Evolutionary conservation across 2,329 filamentous ascomycete genomes (phyloP).

Genomic region (Falciphora oryzae): DNA sequence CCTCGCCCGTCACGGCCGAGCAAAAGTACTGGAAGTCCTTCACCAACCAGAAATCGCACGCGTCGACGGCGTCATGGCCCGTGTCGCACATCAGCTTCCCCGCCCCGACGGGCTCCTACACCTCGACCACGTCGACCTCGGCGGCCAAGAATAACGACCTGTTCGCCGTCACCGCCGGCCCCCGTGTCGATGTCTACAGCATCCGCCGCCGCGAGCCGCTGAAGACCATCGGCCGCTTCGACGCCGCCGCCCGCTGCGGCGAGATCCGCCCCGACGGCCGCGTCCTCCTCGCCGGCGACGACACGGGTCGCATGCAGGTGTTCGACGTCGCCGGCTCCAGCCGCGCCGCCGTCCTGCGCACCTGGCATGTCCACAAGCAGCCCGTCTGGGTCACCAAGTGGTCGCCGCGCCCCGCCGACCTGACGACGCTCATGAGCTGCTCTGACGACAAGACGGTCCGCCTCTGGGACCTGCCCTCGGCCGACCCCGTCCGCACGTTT

Average conservation of each 20-base stretch:
- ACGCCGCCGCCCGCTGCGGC: conserved; percentile 83
- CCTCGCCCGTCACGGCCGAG: conserved; percentile 79
- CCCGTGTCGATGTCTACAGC: conserved; percentile 89
- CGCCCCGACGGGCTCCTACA: conserved; percentile 29
- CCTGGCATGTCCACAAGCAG: conserved; percentile 91
- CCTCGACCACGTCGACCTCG: conserved; percentile 24
- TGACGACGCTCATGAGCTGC: conserved; percentile 81
- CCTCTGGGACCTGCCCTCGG: conserved; percentile 86
- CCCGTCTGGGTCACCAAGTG: conserved; percentile 90
- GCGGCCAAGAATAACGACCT: conserved; percentile 54
- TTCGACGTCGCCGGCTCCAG: conserved; percentile 67
- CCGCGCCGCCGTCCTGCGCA: conserved; percentile 87
- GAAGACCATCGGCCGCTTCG: conserved; percentile 91
- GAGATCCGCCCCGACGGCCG: conserved; percentile 85
- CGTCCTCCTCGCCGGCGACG: conserved; percentile 85
- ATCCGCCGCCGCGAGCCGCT: conserved; percentile 84
- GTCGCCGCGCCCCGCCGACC: conserved; percentile 64
- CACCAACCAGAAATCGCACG: conserved; percentile 82
- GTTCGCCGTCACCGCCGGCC: conserved; percentile 92
- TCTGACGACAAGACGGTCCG: conserved; percentile 91
- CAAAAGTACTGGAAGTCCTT: conserved; percentile 96
- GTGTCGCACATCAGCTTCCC: conserved; percentile 85
- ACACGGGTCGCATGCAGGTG: conserved; percentile 86
- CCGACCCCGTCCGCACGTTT: conserved; percentile 70
- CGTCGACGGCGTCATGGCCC: conserved; percentile 83